A percentile compares a stretch with the other conserved stretches of the same genome.
These are phyloP conservation scores for Starmerella geochares DNA, from an alignment of 805 yeast genomes.

Conservation along the genomic window DNA sequence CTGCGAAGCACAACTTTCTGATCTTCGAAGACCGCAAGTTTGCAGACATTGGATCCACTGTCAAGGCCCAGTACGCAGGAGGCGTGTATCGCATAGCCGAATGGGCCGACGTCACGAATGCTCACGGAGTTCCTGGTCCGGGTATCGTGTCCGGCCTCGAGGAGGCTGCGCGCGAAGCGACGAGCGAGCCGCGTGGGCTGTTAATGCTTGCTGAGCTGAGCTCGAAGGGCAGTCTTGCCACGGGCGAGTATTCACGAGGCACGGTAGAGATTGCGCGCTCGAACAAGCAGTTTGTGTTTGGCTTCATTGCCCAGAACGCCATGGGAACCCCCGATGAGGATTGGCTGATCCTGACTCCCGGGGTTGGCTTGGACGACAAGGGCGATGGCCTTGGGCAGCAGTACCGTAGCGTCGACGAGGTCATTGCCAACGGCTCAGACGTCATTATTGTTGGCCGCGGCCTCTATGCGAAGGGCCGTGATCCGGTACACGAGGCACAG, in stretches of 20 bases:
- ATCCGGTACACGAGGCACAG: slow-evolving; percentile 75
- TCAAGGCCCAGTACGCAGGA: slow-evolving; percentile 81
- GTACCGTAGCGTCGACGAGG: slow-evolving; percentile 84
- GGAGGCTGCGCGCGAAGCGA: slow-evolving; percentile 59
- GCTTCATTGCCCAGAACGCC: slow-evolving; percentile 86
- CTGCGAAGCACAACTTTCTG: slow-evolving; percentile 75
- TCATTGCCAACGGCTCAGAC: slow-evolving; percentile 77
- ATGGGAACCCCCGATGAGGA: slow-evolving; percentile 71
- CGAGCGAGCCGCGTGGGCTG: slow-evolving; percentile 63
- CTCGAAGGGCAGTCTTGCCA: slow-evolving; percentile 85
- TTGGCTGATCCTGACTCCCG: slow-evolving; percentile 96
- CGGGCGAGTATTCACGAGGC: slow-evolving; percentile 76
- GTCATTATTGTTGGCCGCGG: slow-evolving; percentile 98
- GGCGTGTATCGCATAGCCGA: slow-evolving; percentile 81
- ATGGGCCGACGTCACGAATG: slow-evolving; percentile 97
- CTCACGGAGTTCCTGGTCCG: slow-evolving; percentile 93
- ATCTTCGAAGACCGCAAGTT: slow-evolving; percentile 96
- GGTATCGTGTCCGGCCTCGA: slow-evolving; percentile 85
- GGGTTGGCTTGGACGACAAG: slow-evolving; percentile 93
- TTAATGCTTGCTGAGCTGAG: slow-evolving; percentile 93
- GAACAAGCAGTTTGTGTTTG: slow-evolving; percentile 85
- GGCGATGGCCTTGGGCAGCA: slow-evolving; percentile 96
- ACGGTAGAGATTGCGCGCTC: slow-evolving; percentile 84
- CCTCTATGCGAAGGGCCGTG: slow-evolving; percentile 85
- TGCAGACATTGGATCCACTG: slow-evolving; percentile 97